Base-by-base conservation (phyloP, 2,329 filamentous ascomycete genomes). In the Fusarium continuum region DNA sequence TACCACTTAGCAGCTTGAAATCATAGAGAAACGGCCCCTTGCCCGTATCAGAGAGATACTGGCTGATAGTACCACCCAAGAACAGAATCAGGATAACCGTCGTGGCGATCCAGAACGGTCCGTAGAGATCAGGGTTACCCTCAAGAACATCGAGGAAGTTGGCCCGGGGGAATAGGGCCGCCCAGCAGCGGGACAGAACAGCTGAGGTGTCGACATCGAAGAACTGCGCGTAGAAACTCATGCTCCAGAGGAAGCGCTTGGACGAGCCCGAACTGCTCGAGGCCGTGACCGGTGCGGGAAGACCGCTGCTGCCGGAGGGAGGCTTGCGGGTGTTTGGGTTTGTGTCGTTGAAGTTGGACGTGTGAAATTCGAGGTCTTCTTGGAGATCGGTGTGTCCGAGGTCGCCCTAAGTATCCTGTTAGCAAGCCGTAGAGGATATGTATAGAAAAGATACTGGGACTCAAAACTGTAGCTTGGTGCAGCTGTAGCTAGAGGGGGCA, bases 341-440 rank as follows among this genome's bases (percentile, higher is more conserved):
- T 74, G 82, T 74, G 55, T 88, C 87, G 72, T 88, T 86, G 78
- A 96, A 96, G 81, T 91, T 87, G 67, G 93, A 97, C 74, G 88
- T 91, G 84, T 99, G 95, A 82, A 99, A 99, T 85, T 98, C 95
- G 76, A 99, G 93, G 79, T 98, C 95, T 78, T 97, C 94, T 83
- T 97, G 93, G 20, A 99, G 90, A 78, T 99, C 95, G 54, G 95
- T 99, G 80, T 97, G 93, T 72, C 95, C 95, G 75, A 99, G 88
- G 79, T 99, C 95, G 73, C 94, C 94, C 93, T 98, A 44, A 35
- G 61, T 10, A 17, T 52, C 69, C 61, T 35, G 49, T 71, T 46
- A 64, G 54, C 40, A 22, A 7, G 19, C 20, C 14, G 10, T 23
- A 17, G 11, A 22, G 11, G 23, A 10, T 16, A 6, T 25, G 44